Evolutionary conservation across 352 stramenopile species (phyloP), one percentile per base, ranked within the genome.

Genomic region (Globisporangium middletonii): DNA sequence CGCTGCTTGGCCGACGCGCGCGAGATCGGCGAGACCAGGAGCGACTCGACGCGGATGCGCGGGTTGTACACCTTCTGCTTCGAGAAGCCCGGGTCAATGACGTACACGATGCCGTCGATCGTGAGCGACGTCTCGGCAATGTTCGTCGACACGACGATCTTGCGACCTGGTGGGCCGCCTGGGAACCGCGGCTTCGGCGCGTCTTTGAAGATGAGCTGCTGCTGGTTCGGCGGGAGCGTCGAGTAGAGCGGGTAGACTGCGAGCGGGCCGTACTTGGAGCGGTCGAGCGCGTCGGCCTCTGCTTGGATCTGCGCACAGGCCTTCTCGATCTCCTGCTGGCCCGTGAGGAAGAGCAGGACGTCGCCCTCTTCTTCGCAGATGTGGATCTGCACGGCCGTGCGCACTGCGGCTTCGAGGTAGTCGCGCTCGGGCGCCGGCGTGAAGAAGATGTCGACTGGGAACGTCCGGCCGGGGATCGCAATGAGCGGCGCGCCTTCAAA

Each of bases 21-120:
- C 38, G 95, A 99, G 66, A 99, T 99, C 2, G 96, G 97, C 42
- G 91, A 98, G 16, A 99, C 97, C 28, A 99, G 79, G 50, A 99
- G 72, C n/a, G 92, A 99, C 74, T 99, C 97, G 12, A 99, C 97
- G 47, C 97, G 90, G 59, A 98, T 98, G 23, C 97, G 83, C 38
- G 97, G 97, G 79, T 99, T 99, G 82, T 99, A 99, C 23, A 99
- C 94, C 78, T 99, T 99, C 74, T 99, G 96, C 79, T 99, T 99
- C 33, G 86, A 98, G 68, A 99, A 99, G 50, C 98, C 97, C 26
- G 97, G 95, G 77, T 99, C 98, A 44, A 99, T 88, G 33, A 99
- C 98, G 75, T 99, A 99, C 18, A 99, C 96, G 60, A 99, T 98
- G 26, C 97, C 98, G 73, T 99, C 96, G 74, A 99, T 99, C 1